Evolutionary conservation across 1,139 yeast genomes (phyloP).

Genomic region (Yamadazyma atmosphaerica): DNA sequence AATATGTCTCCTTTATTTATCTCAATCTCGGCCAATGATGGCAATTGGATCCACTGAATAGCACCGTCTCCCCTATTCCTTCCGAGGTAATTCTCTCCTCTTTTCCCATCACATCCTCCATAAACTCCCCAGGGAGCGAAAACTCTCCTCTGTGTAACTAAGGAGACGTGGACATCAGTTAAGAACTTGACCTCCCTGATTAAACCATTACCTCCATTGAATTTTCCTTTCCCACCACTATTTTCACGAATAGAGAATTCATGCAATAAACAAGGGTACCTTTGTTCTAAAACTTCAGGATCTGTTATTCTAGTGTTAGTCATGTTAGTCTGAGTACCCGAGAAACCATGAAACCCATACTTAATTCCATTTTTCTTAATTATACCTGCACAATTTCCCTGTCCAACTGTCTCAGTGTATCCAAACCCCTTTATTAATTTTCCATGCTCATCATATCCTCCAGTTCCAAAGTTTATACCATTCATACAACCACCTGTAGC

Average conservation of each 20-base stretch:
- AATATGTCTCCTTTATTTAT: constrained; percentile 41
- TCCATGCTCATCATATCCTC: constrained; percentile 35
- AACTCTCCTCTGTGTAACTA: constrained; percentile 24
- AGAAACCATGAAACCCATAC: constrained; percentile 35
- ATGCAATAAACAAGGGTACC: constrained; percentile 32
- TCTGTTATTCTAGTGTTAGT: constrained; percentile 44
- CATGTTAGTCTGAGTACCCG: constrained; percentile 49
- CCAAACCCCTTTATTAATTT: constrained; percentile 43
- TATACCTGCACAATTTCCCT: constrained; percentile 46
- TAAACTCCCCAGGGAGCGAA: constrained; percentile 22
- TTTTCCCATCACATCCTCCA: constrained; percentile 46
- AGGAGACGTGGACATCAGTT: constrained; percentile 19
- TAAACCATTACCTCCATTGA: constrained; percentile 34
- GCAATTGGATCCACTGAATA: constrained; percentile 23
- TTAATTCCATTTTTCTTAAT: constrained; percentile 20
- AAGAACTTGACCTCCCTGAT: constrained; percentile 22
- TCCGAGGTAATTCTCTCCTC: constrained; percentile 62
- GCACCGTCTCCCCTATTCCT: constrained; percentile 24
- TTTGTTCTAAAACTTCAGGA: constrained; percentile 35
- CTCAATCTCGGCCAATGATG: constrained; percentile 22
- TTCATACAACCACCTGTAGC: constrained; percentile 42
- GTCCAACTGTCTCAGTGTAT: constrained; percentile 49
- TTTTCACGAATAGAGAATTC: constrained; percentile 28
- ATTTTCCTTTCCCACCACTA: constrained; percentile 36
- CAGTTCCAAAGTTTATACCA: constrained; percentile 46